Conservation (phyloP, 768 basidiomycete species). For the Kwoniella mangroviensis region DNA sequence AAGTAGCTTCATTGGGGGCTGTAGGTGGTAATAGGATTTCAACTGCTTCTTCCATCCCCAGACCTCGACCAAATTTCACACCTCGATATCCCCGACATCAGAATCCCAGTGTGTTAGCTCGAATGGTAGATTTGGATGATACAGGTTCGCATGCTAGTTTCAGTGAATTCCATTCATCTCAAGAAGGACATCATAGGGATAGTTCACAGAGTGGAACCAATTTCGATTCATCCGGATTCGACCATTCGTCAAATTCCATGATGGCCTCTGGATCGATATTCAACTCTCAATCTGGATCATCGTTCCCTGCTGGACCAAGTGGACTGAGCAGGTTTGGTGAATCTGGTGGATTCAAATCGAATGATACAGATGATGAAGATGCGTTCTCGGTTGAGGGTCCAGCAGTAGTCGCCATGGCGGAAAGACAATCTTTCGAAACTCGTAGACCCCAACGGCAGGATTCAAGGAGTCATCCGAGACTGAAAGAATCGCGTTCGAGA, state of each 20-base stretch:
- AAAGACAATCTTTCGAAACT: conserved; percentile 51
- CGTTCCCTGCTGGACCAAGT: conserved; percentile 46
- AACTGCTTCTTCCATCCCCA: conserved; percentile 43
- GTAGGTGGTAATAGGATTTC: conserved; percentile 44
- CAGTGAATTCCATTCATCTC: conserved; percentile 47
- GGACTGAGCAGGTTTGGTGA: conserved; percentile 48
- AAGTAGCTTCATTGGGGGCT: conserved; percentile 23
- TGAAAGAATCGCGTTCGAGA: conserved; percentile 36
- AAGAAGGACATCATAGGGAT: conserved; percentile 24
- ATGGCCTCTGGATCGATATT: conserved; percentile 29
- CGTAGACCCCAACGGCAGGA: conserved; percentile 36
- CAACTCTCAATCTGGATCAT: conserved; percentile 24
- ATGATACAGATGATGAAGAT: conserved; percentile 51
- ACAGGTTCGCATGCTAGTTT: conserved; percentile 46
- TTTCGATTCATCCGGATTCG: conserved; percentile 22
- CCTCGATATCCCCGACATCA: conserved; percentile 56
- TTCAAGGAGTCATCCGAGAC: conserved; percentile 28
- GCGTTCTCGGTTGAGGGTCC: conserved; percentile 43
- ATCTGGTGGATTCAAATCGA: conserved; percentile 42
- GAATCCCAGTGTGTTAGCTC: conserved; percentile 47
- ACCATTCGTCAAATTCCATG: conserved; percentile 24
- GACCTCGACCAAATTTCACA: conserved; percentile 55
- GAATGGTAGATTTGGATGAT: conserved; percentile 40
- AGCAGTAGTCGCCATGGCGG: conserved; percentile 50
- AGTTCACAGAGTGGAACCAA: conserved; percentile 15